Evolutionary conservation across 2,329 filamentous ascomycete genomes (phyloP), one percentile per base, ranked within the genome.

Genomic region (Phialophora expanda): DNA sequence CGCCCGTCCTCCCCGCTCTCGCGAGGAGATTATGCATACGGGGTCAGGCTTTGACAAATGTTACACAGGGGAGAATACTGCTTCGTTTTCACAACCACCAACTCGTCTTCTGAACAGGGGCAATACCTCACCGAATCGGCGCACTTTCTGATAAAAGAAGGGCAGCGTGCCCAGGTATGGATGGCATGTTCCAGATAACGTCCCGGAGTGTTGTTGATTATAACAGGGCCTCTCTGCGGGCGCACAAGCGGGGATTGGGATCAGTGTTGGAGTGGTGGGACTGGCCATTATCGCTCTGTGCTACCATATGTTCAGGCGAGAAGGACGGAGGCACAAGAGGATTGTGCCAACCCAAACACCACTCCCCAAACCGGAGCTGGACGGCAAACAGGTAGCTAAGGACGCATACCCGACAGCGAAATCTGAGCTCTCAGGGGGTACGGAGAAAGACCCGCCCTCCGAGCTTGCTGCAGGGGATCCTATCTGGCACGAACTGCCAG

Each of bases 51-150:
- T 12, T 44, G 34, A 38, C 38, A 26, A 26, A n/a, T 14, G 14
- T 44, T n/a, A 24, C 55, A 28, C 22, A 57, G 55, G 32, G 55
- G 55, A 32, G 55, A 26, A 34, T 57, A 44, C 32, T 57, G 55
- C 32, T 57, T 57, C 55, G 24, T 32, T 14, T 57, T 57, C 38
- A 44, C 34, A 8, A 46, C 55, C 24, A 46, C 55, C 12, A n/a
- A 38, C 24, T 22, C 55, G 9, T 7, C 20, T 9, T 22, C 34
- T 34, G 34, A 46, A 34, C 20, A 57, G 34, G 55, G 34, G 1
- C 34, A 24, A 24, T 57, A 24, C n/a, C 55, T 57, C 9, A 41
- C 32, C 4, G 20, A 57, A 26, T 57, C 55, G 32, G 55, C 55
- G 30, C 32, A 57, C 8, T 57, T 57, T 28, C 32, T 57, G 20